Percentiles rank a stretch among this genome's conserved stretches.
Conservation (phyloP, 768 basidiomycete species). For the Cystobasidium ongulense region DNA sequence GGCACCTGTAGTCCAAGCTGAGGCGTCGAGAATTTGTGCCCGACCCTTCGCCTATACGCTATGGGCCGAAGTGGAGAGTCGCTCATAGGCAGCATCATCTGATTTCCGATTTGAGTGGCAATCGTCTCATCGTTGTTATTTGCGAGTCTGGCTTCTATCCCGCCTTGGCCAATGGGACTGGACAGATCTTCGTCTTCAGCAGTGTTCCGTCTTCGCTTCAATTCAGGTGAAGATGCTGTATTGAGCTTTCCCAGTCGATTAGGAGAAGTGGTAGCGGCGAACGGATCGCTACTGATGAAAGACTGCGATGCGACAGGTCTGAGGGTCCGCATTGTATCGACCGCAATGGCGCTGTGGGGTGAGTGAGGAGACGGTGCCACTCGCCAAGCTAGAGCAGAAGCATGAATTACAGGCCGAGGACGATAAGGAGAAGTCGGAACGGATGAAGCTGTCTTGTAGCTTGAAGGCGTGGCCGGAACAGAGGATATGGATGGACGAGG, state of each 20-base stretch:
- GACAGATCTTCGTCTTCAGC: background rate
- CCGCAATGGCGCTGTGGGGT: slow-evolving; percentile 7
- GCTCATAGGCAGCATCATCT: background rate
- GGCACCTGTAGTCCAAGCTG: background rate
- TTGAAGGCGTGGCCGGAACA: slow-evolving; percentile 13
- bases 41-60: background rate
- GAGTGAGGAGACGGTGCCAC: slow-evolving; percentile 17
- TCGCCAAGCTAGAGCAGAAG: slow-evolving; percentile 17
- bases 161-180: background rate
- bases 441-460: slow-evolving; percentile 10
- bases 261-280: background rate
- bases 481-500: background rate
- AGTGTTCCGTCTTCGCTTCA: slow-evolving; percentile 11
- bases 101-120: background rate
- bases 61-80: background rate
- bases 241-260: slow-evolving; percentile 9
- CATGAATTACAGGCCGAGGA: slow-evolving; percentile 15
- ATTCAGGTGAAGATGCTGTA: slow-evolving; percentile 18
- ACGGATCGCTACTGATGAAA: background rate
- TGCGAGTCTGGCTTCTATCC: background rate
- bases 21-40: background rate
- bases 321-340: background rate
- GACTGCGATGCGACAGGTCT: background rate
- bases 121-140: background rate
- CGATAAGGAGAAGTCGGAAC: slow-evolving; percentile 15